Evolutionary conservation across 1,284 basidiomycete genomes (phyloP).

Genomic region (Schizophyllum amplum): DNA sequence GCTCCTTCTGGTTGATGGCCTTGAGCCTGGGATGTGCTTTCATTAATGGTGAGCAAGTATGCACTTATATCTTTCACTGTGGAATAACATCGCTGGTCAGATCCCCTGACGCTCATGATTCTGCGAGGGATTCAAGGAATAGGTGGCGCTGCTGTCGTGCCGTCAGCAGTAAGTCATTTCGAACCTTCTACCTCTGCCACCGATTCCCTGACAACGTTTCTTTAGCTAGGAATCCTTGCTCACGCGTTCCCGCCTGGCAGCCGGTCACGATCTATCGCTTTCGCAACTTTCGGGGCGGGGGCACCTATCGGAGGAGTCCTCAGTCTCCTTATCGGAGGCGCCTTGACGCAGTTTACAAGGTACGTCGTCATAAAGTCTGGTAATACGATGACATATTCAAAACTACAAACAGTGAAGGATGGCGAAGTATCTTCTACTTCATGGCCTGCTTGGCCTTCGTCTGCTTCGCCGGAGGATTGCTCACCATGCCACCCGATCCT

Average conservation of each 20-base stretch:
- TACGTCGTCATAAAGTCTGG: too few relatives aligned
- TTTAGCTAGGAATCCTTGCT: slow-evolving; percentile 35
- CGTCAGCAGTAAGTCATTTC: slow-evolving; percentile 21
- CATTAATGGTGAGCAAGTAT: slow-evolving; percentile 11
- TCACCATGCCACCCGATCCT: slow-evolving; percentile 35
- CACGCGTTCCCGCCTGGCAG: slow-evolving; percentile 26
- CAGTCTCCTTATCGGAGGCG: slow-evolving; percentile 38
- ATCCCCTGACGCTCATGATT: slow-evolving; percentile 18
- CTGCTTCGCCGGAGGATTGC: slow-evolving; percentile 27
- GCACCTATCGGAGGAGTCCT: slow-evolving; percentile 41
- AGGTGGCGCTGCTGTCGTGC: slow-evolving; percentile 25
- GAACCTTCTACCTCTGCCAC: not conserved
- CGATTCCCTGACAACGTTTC: not conserved
- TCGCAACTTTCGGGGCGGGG: slow-evolving; percentile 36
- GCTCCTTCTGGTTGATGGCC: slow-evolving; percentile 27
- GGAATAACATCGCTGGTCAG: slow-evolving; percentile 3
- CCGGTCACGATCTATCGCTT: slow-evolving; percentile 28
- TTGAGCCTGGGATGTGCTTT: slow-evolving; percentile 35
- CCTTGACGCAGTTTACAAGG: slow-evolving; percentile 34
- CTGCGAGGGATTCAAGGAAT: slow-evolving; percentile 26
- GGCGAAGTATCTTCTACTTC: slow-evolving; percentile 52
- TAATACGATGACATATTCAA: too few relatives aligned
- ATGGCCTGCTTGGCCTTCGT: slow-evolving; percentile 32
- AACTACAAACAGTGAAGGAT: slow-evolving; percentile 27
- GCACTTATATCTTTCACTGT: not conserved